Base-by-base conservation (phyloP, 106 monocot species). In the Dendrobium officinale region DNA sequence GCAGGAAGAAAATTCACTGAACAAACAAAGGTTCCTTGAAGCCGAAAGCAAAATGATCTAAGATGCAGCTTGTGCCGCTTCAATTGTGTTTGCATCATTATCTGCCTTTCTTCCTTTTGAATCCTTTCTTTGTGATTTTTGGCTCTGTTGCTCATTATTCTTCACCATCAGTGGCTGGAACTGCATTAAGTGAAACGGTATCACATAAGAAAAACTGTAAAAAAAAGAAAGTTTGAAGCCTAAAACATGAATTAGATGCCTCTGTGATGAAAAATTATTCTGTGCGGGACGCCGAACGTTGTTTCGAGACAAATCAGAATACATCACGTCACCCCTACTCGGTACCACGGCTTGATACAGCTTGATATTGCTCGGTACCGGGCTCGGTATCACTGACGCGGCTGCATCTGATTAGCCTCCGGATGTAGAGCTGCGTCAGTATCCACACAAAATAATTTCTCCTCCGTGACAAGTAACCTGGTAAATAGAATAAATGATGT, bases 401-500 rank as follows among this genome's bases (percentile, higher is more conserved):
- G 1, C 31, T 31, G 31, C 31, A 31, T 31, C 31, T 31, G 31
- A 31, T 31, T 31, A 31, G 31, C 31, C 31, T 31, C 31, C 31
- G 31, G 31, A 31, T 31, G 1, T 31, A 31, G 31, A 31, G 31
- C 31, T 1, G 31, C 31, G 31, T 31, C 31, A 31, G 1, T 31
- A 31, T 31, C 31, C 31, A 31, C 31, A 31, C 31, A 31, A 31
- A 31, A 31, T 31, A 31, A 31, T 31, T 31, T 31, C 31, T 31
- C 13, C 18, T 73, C 18, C 43, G n/a, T 15, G 58, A 27, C 18
- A 70, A 64, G 70, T 41, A 75, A 97, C 96, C 94, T 97, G 96
- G 83, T 97, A 97, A 66, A 97, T 92, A 54, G 94, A 84, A 83
- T 97, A 97, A 72, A 97, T 94, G 40, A 97, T 94, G 85, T 97